These are phyloP conservation scores for Geopyxis carbonaria DNA, from an alignment of 495 filamentous ascomycete species.

Conservation along the genomic window DNA sequence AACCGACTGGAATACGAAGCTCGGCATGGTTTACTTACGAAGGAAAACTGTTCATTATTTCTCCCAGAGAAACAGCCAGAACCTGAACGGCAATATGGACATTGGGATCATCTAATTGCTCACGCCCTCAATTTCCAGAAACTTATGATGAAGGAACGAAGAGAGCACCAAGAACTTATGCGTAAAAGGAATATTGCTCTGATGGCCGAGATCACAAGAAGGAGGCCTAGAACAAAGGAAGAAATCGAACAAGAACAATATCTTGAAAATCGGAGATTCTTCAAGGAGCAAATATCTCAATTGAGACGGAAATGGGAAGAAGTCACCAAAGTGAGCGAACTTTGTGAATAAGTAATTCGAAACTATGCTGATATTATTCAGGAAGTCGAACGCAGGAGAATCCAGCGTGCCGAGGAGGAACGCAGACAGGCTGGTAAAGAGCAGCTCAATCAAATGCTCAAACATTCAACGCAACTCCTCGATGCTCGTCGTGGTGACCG, in stretches of 20 bases:
- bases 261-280: constrained; percentile 21
- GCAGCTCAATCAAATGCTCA: constrained; percentile 24
- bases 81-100: constrained; percentile 60
- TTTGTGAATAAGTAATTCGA: neutral
- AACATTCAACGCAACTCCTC: constrained; percentile 24
- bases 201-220: constrained; percentile 25
- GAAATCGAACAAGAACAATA: constrained; percentile 44
- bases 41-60: constrained; percentile 54
- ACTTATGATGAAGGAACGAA: constrained; percentile 58
- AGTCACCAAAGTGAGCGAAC: constrained; percentile 18
- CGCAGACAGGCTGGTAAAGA: constrained; percentile 21
- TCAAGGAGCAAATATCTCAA: constrained; percentile 23
- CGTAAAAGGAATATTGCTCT: constrained; percentile 41
- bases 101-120: constrained; percentile 66
- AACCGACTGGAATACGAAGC: constrained; percentile 49
- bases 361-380: constrained; percentile 5
- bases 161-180: constrained; percentile 48
- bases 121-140: constrained; percentile 67
- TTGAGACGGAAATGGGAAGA: constrained; percentile 24
- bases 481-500: constrained; percentile 20
- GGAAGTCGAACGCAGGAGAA: constrained; percentile 21
- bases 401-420: constrained; percentile 22
- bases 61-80: constrained; percentile 58
- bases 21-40: constrained; percentile 53
- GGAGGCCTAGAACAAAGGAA: constrained; percentile 52